Percentiles rank a stretch among this genome's conserved stretches.
phyloP scores from a whole-genome alignment of 805 yeast genomes.

The Huiozyma sinensis region DNA sequence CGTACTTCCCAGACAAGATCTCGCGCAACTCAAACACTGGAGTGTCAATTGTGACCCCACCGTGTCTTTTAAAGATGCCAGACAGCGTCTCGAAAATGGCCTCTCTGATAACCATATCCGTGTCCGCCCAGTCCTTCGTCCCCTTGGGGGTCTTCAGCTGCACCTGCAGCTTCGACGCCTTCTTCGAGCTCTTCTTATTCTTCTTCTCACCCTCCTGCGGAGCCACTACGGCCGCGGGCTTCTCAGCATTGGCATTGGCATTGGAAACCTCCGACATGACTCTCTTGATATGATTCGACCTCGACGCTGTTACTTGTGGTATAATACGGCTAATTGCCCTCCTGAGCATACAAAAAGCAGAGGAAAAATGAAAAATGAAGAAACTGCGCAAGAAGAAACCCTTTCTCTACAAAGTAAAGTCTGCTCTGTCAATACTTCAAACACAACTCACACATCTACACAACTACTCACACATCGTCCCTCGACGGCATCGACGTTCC shows the following conservation, averaged over 20 bases:
- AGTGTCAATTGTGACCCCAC: constrained; percentile 96
- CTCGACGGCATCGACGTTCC: no score
- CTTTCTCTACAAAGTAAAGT: no score
- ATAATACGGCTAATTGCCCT: no score
- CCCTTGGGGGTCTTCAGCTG: constrained; percentile 93
- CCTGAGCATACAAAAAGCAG: neutral
- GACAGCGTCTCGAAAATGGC: constrained; percentile 71
- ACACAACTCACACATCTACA: no score
- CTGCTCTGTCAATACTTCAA: no score
- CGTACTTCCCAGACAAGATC: constrained; percentile 92
- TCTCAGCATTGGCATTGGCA: neutral
- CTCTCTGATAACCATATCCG: constrained; percentile 91
- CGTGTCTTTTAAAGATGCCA: constrained; percentile 80
- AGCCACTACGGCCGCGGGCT: constrained; percentile 9
- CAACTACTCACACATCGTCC: no score
- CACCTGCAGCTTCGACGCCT: constrained; percentile 48
- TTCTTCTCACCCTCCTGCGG: constrained; percentile 6
- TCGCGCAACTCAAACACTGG: constrained; percentile 96
- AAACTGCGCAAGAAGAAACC: neutral
- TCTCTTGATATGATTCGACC: no score
- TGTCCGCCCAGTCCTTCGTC: constrained; percentile 96
- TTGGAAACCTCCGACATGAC: no score
- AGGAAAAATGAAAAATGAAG: neutral
- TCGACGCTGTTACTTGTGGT: no score
- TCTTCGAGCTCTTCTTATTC: constrained; percentile 7